phyloP scores from a whole-genome alignment of 441 rosid genomes.

The Capsella rubella region DNA sequence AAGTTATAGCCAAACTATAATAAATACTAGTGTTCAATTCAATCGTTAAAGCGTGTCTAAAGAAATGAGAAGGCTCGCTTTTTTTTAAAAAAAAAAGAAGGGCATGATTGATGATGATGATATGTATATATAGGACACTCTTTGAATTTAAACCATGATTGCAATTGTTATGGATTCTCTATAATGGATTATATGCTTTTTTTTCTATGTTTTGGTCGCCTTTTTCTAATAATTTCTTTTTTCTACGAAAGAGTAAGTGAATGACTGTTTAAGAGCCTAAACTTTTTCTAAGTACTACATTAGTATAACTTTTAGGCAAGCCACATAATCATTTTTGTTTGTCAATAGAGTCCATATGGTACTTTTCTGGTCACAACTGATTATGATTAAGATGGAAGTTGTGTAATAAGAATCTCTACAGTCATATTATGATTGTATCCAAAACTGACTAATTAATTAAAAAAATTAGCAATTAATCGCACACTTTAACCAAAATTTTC shows the following conservation, averaged over 20 bases:
- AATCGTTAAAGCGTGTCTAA: neutral
- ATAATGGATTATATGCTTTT: neutral
- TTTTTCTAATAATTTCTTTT: no score
- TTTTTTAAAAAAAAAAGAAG: neutral
- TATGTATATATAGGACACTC: conserved; percentile 5
- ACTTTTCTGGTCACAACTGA: neutral
- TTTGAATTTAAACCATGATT: conserved; percentile 11
- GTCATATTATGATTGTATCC: neutral
- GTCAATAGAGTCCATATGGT: neutral
- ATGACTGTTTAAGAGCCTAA: neutral
- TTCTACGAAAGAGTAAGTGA: no score
- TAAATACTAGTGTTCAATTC: neutral
- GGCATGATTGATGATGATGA: conserved; percentile 1
- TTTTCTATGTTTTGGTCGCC: neutral
- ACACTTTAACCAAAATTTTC: neutral
- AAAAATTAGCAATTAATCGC: neutral
- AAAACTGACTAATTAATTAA: neutral
- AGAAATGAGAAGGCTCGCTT: conserved; percentile 14
- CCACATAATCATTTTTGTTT: neutral
- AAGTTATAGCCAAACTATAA: neutral
- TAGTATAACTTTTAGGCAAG: neutral
- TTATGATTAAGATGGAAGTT: neutral
- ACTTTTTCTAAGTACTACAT: no score
- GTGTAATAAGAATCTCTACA: neutral
- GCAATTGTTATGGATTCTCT: conserved; percentile 11